Conservation (phyloP, 169 alveolate species). For the Plasmodium vinckei region DNA sequence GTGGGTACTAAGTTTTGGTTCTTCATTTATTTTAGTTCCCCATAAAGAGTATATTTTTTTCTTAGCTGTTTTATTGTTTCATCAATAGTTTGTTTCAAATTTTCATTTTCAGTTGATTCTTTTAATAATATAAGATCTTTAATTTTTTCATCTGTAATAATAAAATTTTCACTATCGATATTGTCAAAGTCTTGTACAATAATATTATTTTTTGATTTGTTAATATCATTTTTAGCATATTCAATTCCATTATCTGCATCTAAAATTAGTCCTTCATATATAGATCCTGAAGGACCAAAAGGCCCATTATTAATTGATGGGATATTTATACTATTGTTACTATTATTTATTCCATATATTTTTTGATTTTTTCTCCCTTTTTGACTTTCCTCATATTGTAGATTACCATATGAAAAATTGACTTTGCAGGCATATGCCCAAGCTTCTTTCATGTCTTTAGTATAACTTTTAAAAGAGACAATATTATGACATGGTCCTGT, state of each 20-base stretch:
- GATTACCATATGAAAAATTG: slow-evolving; percentile 21
- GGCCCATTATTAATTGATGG: slow-evolving; percentile 63
- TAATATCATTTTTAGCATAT: slow-evolving; percentile 27
- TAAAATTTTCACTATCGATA: slow-evolving; percentile 29
- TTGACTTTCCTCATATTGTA: too few relatives aligned
- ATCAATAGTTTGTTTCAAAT: slow-evolving; percentile 63
- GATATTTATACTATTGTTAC: neutral
- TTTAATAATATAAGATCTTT: slow-evolving; percentile 77
- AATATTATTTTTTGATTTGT: slow-evolving; percentile 42
- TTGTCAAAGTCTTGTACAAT: slow-evolving; percentile 35
- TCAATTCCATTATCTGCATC: slow-evolving; percentile 7
- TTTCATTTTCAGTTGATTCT: slow-evolving; percentile 73
- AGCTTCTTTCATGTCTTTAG: slow-evolving; percentile 77
- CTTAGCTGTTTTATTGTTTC: slow-evolving; percentile 23
- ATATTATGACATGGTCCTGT: slow-evolving; percentile 82
- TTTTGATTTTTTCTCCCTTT: neutral
- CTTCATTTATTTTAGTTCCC: slow-evolving; percentile 30
- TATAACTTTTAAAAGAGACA: slow-evolving; percentile 77
- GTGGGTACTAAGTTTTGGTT: slow-evolving; percentile 52
- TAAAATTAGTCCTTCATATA: neutral
- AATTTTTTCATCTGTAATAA: slow-evolving; percentile 78
- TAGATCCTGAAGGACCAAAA: slow-evolving; percentile 19
- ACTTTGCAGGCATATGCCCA: slow-evolving; percentile 82
- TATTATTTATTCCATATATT: slow-evolving; percentile 2
- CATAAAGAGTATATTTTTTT: slow-evolving; percentile 21